Base-by-base conservation (phyloP, 2,329 filamentous ascomycete genomes). In the Dactylonectria macrodidyma region DNA sequence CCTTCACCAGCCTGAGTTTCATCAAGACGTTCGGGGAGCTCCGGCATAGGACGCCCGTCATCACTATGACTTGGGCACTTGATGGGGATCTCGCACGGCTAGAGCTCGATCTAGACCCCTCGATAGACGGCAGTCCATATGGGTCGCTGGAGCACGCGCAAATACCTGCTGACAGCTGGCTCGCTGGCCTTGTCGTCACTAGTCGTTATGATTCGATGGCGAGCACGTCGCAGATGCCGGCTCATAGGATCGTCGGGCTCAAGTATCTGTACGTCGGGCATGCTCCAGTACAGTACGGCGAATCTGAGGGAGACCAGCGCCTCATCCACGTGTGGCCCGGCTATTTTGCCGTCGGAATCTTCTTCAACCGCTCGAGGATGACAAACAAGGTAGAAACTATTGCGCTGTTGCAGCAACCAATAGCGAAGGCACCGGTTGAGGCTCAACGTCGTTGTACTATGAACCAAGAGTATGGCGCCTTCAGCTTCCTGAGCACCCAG, bases 281-380 rank as follows among this genome's bases (percentile, higher is more conserved):
- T 7, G 10, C 10, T 7, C 44, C 57, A 19, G 33, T 59, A 11
- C 46, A 59, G 50, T 9, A 24, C 19, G 57, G 57, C n/a, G n/a
- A 34, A 22, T 50, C 44, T n/a, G 57, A 50, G 36, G 57, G 57
- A 24, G 33, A 59, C 22, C 44, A 51, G 8, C 57, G 46, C n/a
- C 46, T 59, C 30, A 41, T 59, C 4, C 34, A 59, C 16, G 41
- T 33, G 2, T 58, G 16, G 12, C 22, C 24, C 4, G 41, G 26
- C 56, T 26, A 34, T 8, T 59, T 59, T 36, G 57, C 36, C 7
- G 57, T 59, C 10, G 57, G 57, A 34, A 19, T 59, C 48, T 59
- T 22, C 6, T 10, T 59, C n/a, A n/a, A 26, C n/a, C 30, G 22
- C 7, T 50, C 30, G n/a, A 14, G 16, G 19, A 11, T 50, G 5